Evolutionary conservation across 2,329 filamentous ascomycete species (phyloP), one percentile per base, ranked within the genome.

Genomic region (Aspergillus sp.): DNA sequence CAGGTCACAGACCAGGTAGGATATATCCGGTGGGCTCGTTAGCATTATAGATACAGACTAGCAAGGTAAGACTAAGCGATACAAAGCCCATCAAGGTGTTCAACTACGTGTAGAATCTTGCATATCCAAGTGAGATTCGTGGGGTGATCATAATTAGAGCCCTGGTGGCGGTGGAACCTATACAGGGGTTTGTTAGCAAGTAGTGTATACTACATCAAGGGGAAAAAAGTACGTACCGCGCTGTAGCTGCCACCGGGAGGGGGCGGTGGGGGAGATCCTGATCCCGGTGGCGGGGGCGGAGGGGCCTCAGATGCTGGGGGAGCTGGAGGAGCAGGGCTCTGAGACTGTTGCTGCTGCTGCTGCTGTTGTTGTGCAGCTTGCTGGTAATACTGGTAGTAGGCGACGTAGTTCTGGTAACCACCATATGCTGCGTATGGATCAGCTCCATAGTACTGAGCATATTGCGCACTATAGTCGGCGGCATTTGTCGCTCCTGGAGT

Each of bases 381-480:
- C 69, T 90, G 86, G 66, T 91, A 91, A 75, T 89, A 88, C 65
- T 89, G 87, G 62, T 81, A 82, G 67, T 82, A 82, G 30, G 80
- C 78, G 47, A 82, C 71, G 60, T 83, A 90, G 78, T 89, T 89
- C 65, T 88, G 84, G 74, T 95, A 97, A 54, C 93, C 93, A 61
- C 93, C 93, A 66, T 95, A 97, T 8, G 90, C 87, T 42, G 91
- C 91, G 72, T 97, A 97, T 0, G 93, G 93, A 68, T 97, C 91
- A 61, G 84, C 80, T 54, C 76, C 78, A 61, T 93, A 93, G 74
- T 96, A 95, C 71, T 92, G 89, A 3, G 90, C 88, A 72, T 96
- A 96, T 69, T 93, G 89, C 17, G 89, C 86, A 52, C 85, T 85
- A 72, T 95, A 95, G 66, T 96, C 89, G 24, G 82, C 74, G 11